Base-by-base conservation (phyloP, 2,329 filamentous ascomycete species). In the Ramularia endophylla region DNA sequence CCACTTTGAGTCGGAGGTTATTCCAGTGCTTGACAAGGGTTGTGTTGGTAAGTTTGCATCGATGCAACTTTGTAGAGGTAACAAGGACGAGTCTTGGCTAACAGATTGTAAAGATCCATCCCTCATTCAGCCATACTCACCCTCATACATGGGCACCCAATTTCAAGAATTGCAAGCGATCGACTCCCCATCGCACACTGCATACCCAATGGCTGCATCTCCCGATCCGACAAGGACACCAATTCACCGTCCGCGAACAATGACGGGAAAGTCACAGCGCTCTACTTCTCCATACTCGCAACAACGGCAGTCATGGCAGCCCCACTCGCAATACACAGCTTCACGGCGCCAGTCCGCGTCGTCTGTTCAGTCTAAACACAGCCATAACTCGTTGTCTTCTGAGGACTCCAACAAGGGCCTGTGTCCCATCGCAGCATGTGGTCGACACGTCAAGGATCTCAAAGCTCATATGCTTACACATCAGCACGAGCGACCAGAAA, bases 401-500 rank as follows among this genome's bases (percentile, higher is more conserved):
- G 59, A 62, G 12, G 61, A 63, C 28, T 60, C 74, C 53, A 83
- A 82, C 57, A 83, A 83, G 57, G 77, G 76, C 25, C 74, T 85
- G 47, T 94, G 87, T 70, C 85, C 85, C 1, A 81, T 88, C 58
- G 80, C 84, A 5, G 87, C 90, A 43, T 95, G 88, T 57, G 87
- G 87, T 50, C 81, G 85, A 57, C 74, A 82, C 43, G 94, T 94
- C 75, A 94, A 94, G 68, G 88, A 95, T 59, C 70, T 94, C 50
- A 90, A 90, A 66, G 88, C 89, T 7, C 89, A 95, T 65, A 90
- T 94, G 84, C 77, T 95, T 61, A 95, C 89, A 0, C 89, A 95
- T 64, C 86, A 92, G 65, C 84, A 80, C 44, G 87, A 95, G 68
- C 76, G 89, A 17, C 89, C 89, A 0, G 88, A 95, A 62, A 95